Base-by-base conservation (phyloP, 164 flowering plant genomes). In the Nymphaea colorata region DNA sequence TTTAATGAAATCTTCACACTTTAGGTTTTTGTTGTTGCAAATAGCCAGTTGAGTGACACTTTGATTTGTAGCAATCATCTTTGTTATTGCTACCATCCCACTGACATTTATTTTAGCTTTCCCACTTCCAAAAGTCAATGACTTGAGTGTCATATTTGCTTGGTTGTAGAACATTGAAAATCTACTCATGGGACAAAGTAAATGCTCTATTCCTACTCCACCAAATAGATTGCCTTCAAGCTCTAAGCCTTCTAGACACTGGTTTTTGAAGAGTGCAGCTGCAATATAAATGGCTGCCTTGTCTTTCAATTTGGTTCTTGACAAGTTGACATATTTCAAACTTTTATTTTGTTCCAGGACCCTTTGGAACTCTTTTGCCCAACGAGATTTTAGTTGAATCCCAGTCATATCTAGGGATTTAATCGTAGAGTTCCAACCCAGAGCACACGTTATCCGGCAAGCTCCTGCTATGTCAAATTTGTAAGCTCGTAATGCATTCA, bases 301-400 rank as follows among this genome's bases (percentile, higher is more conserved):
- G 77, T 94, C 82, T 76, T 90, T 91, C 8, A 94, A 78, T 65
- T 82, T 77, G 16, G 91, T 85, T 68, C 80, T 87, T 4, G 98
- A 89, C 69, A 94, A 72, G 61, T 73, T 86, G 3, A 88, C 87
- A 76, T 89, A 90, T 78, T 79, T 87, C 17, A 94, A 81, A 67
- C 65, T 79, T 17, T 72, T 77, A 66, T 91, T 94, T 77, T 91
- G 96, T 67, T 94, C 95, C 69, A 91, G 69, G 66, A 84, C 95
- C 79, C 81, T 82, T 61, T 91, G 69, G 64, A 94, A 86, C 76
- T 91, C 97, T 82, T 80, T 91, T 1, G 96, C 98, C 93, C 96
- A 94, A 66, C 80, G 66, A 1, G 96, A 89, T 65, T 81, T 91
- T 42, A 94, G 81, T 71, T 79, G 71, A 61, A 91, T 83, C 15